Evolutionary conservation across 2,329 filamentous ascomycete species (phyloP).

Genomic region (Trichoderma brevicompactum): DNA sequence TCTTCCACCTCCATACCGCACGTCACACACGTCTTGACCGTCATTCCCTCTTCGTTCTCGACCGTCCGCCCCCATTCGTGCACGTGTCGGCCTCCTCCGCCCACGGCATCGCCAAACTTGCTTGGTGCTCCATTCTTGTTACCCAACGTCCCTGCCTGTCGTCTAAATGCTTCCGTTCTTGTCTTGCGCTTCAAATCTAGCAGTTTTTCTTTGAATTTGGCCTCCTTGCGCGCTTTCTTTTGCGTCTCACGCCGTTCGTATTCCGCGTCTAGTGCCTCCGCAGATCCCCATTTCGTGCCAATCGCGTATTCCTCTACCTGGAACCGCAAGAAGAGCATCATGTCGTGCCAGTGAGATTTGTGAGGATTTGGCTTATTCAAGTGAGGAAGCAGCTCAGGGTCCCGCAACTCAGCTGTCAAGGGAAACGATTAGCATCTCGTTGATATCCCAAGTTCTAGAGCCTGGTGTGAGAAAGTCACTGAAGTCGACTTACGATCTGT

Average conservation of each 20-base stretch:
- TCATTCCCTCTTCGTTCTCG: constrained; percentile 72
- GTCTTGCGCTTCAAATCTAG: constrained; percentile 92
- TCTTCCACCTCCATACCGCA: constrained; percentile 83
- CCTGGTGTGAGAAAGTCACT: not conserved
- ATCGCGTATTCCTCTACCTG: constrained; percentile 96
- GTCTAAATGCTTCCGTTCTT: constrained; percentile 83
- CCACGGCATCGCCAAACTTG: constrained; percentile 78
- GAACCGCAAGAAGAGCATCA: constrained; percentile 94
- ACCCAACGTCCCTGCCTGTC: constrained; percentile 66
- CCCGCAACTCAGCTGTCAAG: constrained; percentile 77
- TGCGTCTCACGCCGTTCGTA: constrained; percentile 79
- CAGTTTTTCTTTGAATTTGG: constrained; percentile 88
- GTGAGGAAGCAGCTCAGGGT: constrained; percentile 83
- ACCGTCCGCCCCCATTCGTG: constrained; percentile 83
- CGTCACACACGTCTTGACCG: constrained; percentile 75
- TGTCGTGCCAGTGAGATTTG: constrained; percentile 95
- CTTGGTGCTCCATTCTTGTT: constrained; percentile 53
- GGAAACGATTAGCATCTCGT: not conserved
- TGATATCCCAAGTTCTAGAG: not conserved
- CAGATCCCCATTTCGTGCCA: constrained; percentile 84
- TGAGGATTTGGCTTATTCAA: constrained; percentile 91
- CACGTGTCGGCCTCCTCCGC: constrained; percentile 71
- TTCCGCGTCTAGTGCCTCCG: constrained; percentile 84
- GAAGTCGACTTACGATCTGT: constrained; percentile 72
- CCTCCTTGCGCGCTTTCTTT: constrained; percentile 84